Evolutionary conservation across 192 early-diverging fungal genomes (phyloP).

Genomic region (Coemansia brasiliensis): DNA sequence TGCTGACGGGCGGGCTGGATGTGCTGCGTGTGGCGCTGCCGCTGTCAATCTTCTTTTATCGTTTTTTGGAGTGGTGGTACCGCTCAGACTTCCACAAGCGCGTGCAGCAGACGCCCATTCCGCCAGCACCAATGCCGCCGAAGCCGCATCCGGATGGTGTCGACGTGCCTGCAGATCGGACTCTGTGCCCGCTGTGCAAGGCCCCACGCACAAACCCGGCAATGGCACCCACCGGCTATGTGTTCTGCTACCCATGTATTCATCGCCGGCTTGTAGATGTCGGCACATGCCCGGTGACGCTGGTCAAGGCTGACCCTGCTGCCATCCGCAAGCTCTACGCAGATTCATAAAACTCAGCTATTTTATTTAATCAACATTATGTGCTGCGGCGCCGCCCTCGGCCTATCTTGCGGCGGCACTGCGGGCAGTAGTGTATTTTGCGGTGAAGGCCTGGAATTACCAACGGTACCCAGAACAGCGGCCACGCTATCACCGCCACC

Average conservation of each 20-base stretch:
- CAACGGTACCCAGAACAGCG: slow-evolving; percentile 55
- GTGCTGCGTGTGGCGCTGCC: slow-evolving; percentile 78
- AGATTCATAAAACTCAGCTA: slow-evolving; percentile 16
- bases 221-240: slow-evolving; percentile 83
- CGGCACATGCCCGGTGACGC: slow-evolving; percentile 78
- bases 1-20: slow-evolving; percentile 59
- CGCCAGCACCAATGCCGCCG: slow-evolving; percentile 74
- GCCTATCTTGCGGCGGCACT: slow-evolving; percentile 47
- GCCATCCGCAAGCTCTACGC: slow-evolving; percentile 54
- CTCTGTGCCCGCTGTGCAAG: slow-evolving; percentile 80
- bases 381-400: slow-evolving; percentile 24
- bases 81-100: slow-evolving; percentile 73
- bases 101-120: slow-evolving; percentile 54
- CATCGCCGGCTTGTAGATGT: slow-evolving; percentile 72
- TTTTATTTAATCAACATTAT: background rate
- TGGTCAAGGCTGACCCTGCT: slow-evolving; percentile 27
- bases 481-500: slow-evolving; percentile 42
- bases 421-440: slow-evolving; percentile 52
- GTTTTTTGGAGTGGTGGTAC: slow-evolving; percentile 98
- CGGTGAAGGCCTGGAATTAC: slow-evolving; percentile 41
- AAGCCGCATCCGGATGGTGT: slow-evolving; percentile 77
- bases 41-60: slow-evolving; percentile 89
- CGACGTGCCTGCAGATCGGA: slow-evolving; percentile 66
- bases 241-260: slow-evolving; percentile 91
- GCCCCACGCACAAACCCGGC: slow-evolving; percentile 79